Evolutionary conservation across 257 asterid species (phyloP), one percentile per base, ranked within the genome.

Genomic region (Rubia yunnanensis): DNA sequence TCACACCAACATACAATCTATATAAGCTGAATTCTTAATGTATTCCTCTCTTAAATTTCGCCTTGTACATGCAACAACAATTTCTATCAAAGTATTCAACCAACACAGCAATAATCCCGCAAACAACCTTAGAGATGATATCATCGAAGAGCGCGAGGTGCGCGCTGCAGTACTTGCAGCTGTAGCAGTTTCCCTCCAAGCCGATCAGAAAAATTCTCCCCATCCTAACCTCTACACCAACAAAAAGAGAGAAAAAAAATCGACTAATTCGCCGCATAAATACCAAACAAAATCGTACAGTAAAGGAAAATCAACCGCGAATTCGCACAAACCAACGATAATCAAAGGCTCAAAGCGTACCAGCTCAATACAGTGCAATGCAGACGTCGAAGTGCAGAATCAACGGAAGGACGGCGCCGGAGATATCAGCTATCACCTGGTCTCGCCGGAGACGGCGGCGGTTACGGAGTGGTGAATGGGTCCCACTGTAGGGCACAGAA

Each of bases 131-230:
- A 28, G 98, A 88, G 10, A 91, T 36, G 74, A 88, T 20, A 75
- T 84, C 91, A 5, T 78, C 73, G 61, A 41, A 20, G 63, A 83
- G 84, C 36, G 87, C 94, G 27, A 91, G 86, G 72, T 91, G 89
- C 72, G 94, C 68, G 2, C 73, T 64, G 70, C 98, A 91, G 77
- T 80, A 65, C 81, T 83, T 91, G 94, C 98, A 91, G 41, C 74
- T 74, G 70, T 91, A 91, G 65, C 68, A 66, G 34, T 72, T 64
- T 14, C 91, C 96, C 41, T 91, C 94, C 72, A 91, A 77, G 67
- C 70, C 66, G 72, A 85, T 65, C 69, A 80, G 67, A 74, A 82
- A 91, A 20, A 86, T 66, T 73, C 87, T 83, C 26, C 98, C 94
- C 96, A 91, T 91, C 41, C 31, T 14, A 7, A 71, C 54, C 73